A percentile compares a stretch with the other conserved stretches of the same genome.
Conservation (phyloP, 805 yeast species). For the Yamadazyma sp. region DNA sequence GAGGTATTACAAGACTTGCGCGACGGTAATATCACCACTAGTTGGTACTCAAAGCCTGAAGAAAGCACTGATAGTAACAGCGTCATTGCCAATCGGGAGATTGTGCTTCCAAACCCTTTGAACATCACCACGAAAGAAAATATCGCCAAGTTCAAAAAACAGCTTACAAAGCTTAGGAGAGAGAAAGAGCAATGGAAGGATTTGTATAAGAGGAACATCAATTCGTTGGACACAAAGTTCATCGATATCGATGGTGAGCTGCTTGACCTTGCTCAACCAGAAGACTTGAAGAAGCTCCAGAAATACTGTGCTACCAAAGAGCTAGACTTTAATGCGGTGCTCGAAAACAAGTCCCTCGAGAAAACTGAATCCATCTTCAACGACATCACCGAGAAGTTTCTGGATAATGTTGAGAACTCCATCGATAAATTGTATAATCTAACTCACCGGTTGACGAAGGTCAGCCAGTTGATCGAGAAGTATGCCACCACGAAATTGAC, state of each 20-base stretch:
- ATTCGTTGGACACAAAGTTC: slow-evolving; percentile 18
- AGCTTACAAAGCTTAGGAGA: slow-evolving; percentile 41
- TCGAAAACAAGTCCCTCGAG: slow-evolving; percentile 12
- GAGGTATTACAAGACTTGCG: slow-evolving; percentile 59
- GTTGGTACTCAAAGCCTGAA: slow-evolving; percentile 59
- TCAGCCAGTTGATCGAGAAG: slow-evolving; percentile 22
- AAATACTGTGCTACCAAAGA: slow-evolving; percentile 7
- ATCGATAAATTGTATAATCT: slow-evolving; percentile 40
- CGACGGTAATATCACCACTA: slow-evolving; percentile 58
- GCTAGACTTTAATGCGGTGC: slow-evolving; percentile 4
- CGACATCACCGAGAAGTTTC: slow-evolving; percentile 17
- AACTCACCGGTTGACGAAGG: slow-evolving; percentile 28
- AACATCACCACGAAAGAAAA: slow-evolving; percentile 53
- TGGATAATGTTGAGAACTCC: slow-evolving; percentile 22
- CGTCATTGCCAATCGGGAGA: slow-evolving; percentile 24
- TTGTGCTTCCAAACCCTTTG: slow-evolving; percentile 56
- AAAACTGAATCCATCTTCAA: slow-evolving; percentile 6
- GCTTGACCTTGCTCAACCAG: slow-evolving; percentile 1
- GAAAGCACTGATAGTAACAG: slow-evolving; percentile 19
- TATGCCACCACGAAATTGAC: slow-evolving; percentile 20
- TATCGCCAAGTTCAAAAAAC: slow-evolving; percentile 44
- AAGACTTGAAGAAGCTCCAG: background rate
- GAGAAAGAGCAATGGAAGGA: slow-evolving; percentile 52
- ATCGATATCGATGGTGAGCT: slow-evolving; percentile 5
- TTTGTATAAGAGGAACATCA: slow-evolving; percentile 21